These are phyloP conservation scores for Solanum acaule DNA, from an alignment of 257 asterid genomes.

Conservation along the genomic window DNA sequence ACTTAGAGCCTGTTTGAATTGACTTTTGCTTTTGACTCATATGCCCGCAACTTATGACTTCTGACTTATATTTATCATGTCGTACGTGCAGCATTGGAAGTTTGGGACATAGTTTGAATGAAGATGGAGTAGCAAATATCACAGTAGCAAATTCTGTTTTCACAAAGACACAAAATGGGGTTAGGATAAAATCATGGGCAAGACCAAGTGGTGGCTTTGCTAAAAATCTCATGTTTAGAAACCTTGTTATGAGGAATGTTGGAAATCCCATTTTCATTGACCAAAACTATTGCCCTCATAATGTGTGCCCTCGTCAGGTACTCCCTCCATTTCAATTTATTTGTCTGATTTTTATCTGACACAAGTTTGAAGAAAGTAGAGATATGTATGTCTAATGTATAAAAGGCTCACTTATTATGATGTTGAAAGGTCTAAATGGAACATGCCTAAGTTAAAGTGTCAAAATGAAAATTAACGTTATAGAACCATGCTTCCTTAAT, in stretches of 20 bases:
- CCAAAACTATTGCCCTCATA: slow-evolving; percentile 55
- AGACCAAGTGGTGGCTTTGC: slow-evolving; percentile 51
- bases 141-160: slow-evolving; percentile 46
- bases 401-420: neutral
- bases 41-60: too few species aligned
- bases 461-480: neutral
- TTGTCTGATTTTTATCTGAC: neutral
- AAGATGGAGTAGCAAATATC: slow-evolving; percentile 33
- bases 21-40: too few species aligned
- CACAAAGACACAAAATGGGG: slow-evolving; percentile 66
- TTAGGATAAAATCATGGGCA: slow-evolving; percentile 70
- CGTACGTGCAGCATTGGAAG: slow-evolving; percentile 44
- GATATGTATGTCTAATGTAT: too few species aligned
- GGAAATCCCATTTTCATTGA: slow-evolving; percentile 61
- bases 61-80: too few species aligned
- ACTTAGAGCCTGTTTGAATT: neutral
- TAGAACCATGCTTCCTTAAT: neutral
- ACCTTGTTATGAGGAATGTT: slow-evolving; percentile 51
- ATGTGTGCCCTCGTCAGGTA: slow-evolving; percentile 50
- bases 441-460: neutral
- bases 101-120: slow-evolving; percentile 12
- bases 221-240: slow-evolving; percentile 31
- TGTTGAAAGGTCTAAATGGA: neutral
- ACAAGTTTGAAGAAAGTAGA: neutral
- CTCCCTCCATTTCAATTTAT: neutral